Percentiles rank a stretch among this genome's conserved stretches.
These are phyloP conservation scores for Ganoderma leucocontextum DNA, from an alignment of 1,284 basidiomycete genomes.

Conservation along the genomic window DNA sequence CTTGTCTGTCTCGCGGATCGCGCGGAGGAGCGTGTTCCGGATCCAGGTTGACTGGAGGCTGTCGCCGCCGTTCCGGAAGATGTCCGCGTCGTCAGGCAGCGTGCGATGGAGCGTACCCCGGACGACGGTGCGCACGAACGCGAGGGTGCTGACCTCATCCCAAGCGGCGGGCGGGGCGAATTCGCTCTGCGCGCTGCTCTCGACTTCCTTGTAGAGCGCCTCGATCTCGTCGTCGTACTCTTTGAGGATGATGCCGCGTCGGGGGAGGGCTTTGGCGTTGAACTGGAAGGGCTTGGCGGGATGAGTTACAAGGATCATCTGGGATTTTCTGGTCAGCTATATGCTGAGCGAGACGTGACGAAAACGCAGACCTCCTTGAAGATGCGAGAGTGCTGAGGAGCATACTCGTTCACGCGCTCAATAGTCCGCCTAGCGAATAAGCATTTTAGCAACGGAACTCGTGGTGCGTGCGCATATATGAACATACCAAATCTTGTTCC, in stretches of 20 bases:
- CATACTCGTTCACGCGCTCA: constrained; percentile 49
- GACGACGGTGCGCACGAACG: constrained; percentile 42
- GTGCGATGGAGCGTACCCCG: constrained; percentile 35
- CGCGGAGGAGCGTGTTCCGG: constrained; percentile 47
- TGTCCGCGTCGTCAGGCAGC: constrained; percentile 44
- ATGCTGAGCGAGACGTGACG: not conserved
- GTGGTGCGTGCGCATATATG: not conserved
- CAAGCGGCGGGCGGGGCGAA: constrained; percentile 41
- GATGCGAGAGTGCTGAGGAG: constrained; percentile 51
- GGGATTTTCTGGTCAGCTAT: not conserved
- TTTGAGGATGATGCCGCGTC: constrained; percentile 43
- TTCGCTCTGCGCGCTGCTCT: constrained; percentile 39
- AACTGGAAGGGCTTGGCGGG: constrained; percentile 46
- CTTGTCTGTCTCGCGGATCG: constrained; percentile 39
- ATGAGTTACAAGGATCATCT: constrained; percentile 47
- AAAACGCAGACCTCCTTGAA: constrained; percentile 44
- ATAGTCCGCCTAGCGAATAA: constrained; percentile 44
- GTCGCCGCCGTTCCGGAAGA: constrained; percentile 53
- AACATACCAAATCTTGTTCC: constrained; percentile 45
- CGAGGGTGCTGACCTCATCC: constrained; percentile 33
- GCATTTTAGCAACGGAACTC: not conserved
- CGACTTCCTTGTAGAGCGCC: constrained; percentile 43
- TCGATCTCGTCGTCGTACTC: constrained; percentile 48
- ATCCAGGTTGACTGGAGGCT: constrained; percentile 53
- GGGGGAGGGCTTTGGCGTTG: constrained; percentile 46